Base-by-base conservation (phyloP, 2,329 filamentous ascomycete species). In the Ophiosphaerella herpotricha region DNA sequence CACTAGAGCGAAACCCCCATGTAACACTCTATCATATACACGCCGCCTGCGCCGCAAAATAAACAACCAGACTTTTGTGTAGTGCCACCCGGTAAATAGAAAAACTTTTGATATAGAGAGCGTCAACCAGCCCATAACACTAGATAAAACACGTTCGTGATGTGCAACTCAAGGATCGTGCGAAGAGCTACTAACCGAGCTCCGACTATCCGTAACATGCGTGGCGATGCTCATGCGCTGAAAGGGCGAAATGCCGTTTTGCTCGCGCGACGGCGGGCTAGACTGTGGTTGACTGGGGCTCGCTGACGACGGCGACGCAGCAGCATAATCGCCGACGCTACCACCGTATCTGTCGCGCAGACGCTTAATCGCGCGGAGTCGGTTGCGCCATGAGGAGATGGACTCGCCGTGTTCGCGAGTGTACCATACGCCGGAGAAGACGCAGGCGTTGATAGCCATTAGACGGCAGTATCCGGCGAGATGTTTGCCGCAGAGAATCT, bases 371-470 rank as follows among this genome's bases (percentile, higher is more conserved):
- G 93, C 89, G 41, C 89, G 85, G 11, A 97, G 82, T 41, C 94
- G 86, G 62, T 88, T 90, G 50, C 91, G 86, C 94, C 94, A 97
- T 7, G 90, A 90, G 9, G 91, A 94, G 26, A 94, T 82, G 66
- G 96, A 87, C 70, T 96, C 91, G 48, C 88, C 88, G 5, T 87
- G 88, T 56, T 88, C 84, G 39, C 86, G 82, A 64, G 85, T 86
- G 39, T 85, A 84, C 91, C 93, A 97, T n/a, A 97, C 92, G 38
- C 88, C 83, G 2, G 89, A 91, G 72, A 97, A 97, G 7, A 97
- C 90, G 12, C 90, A 95, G 0, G 94, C 92, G 67, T 97, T 97
- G 55, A 99, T 83, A 1, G 93, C 91, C 14, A 97, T 79, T 39
- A 96, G 85, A 33, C 94, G 86, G 45, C 97, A 89, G 68, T 97